phyloP scores from a whole-genome alignment of 208 protist genomes.

The Acanthamoeba quina region DNA sequence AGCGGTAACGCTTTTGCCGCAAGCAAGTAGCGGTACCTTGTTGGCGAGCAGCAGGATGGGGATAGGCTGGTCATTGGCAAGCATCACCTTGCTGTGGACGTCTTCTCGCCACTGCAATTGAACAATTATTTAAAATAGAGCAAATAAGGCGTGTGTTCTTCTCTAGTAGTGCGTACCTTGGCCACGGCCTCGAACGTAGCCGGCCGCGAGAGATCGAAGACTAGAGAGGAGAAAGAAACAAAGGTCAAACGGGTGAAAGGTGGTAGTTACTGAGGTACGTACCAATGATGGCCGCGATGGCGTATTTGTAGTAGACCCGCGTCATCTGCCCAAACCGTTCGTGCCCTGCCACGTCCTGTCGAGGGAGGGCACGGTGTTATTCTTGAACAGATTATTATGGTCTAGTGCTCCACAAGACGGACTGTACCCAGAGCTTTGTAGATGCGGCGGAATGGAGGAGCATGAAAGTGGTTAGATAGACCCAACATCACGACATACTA shows the following conservation, averaged over 20 bases:
- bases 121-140: background rate
- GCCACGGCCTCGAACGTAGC: slow-evolving; percentile 85
- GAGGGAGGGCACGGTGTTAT: no score
- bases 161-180: slow-evolving; percentile 58
- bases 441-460: background rate
- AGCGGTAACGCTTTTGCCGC: no score
- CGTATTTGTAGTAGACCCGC: slow-evolving; percentile 85
- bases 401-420: background rate
- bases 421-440: background rate
- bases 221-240: background rate
- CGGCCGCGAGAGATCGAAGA: slow-evolving; percentile 76
- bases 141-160: background rate
- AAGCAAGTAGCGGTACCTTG: no score
- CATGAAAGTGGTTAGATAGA: background rate
- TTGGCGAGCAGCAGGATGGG: slow-evolving; percentile 85
- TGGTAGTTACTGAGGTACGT: background rate
- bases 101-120: slow-evolving; percentile 85
- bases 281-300: slow-evolving; percentile 86
- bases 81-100: slow-evolving; percentile 83
- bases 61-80: slow-evolving; percentile 85
- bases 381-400: no score
- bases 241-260: no score
- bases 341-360: slow-evolving; percentile 87
- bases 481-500: slow-evolving; percentile 19
- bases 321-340: slow-evolving; percentile 88